Base-by-base conservation (phyloP, 495 filamentous ascomycete genomes). In the Hypoxylon subgilvum region DNA sequence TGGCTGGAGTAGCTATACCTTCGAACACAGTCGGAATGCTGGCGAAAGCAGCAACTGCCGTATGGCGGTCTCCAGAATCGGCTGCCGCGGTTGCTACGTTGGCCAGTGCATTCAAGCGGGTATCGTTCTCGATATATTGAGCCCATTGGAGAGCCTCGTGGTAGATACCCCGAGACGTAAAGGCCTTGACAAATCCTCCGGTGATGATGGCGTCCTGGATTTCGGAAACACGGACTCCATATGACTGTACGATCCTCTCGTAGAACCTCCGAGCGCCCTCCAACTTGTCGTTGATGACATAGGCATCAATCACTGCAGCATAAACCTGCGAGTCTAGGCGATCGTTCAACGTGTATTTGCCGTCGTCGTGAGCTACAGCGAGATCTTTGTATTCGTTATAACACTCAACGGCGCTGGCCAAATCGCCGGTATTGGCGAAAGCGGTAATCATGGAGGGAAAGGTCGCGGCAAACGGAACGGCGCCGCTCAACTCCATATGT, bases 401-500 rank as follows among this genome's bases (percentile, higher is more conserved):
- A 75, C 90, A 91, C 65, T 97, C 94, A 8, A 96, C 87, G n/a
- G 91, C 95, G 58, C 88, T 93, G 65, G 80, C 77, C 30, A 97
- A 78, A 65, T 98, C 91, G 12, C 91, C 86, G 4, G 80, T 80
- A 22, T 81, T 81, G 36, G 88, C 91, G 67, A 96, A 97, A 0
- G 91, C 91, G 31, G 89, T 84, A 66, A 98, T 97, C 90, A 98
- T 96, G 10, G 85, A 81, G 1, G 90, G 85, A 73, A 96, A 96
- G 27, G 92, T 91, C 32, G 87, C 84, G 14, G 90, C 86, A 55
- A 84, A 84, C 0, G 93, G 89, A 10, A 79, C 80, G 17, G 91
- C 81, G 47, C 84, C 85, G 47, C 82, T 83, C 35, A 78, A 71
- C 69, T 96, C 92, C 90, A 97, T 92, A 69, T 97, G 91, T 46